Evolutionary conservation across 805 yeast genomes (phyloP).

Genomic region (Yarrowia sp.): DNA sequence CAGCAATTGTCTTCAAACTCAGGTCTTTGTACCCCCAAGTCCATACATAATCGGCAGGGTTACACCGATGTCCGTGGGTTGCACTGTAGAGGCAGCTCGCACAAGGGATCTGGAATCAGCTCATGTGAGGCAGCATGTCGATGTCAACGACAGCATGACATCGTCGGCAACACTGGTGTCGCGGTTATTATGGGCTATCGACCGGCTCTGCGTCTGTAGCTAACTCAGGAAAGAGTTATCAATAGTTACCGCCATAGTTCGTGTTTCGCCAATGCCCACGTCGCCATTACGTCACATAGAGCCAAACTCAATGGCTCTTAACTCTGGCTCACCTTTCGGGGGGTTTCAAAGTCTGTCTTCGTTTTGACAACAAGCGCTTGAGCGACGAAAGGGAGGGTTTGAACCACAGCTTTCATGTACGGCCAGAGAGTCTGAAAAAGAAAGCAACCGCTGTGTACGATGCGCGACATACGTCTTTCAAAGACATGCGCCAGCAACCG

Average conservation of each 20-base stretch:
- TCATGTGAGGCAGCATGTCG: neutral
- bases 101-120: slow-evolving; percentile 3
- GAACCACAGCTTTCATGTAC: too few relatives aligned
- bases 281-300: slow-evolving; percentile 9
- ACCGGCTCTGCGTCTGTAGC: too few relatives aligned
- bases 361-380: slow-evolving; percentile 7
- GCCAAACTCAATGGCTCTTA: slow-evolving; percentile 10
- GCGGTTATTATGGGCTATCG: too few relatives aligned
- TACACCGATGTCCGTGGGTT: slow-evolving; percentile 8
- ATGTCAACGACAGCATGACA: too few relatives aligned
- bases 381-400: too few relatives aligned
- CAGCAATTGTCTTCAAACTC: slow-evolving; percentile 24
- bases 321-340: neutral
- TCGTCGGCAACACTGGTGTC: too few relatives aligned
- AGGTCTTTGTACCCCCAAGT: neutral
- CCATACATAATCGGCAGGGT: slow-evolving; percentile 3
- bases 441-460: neutral
- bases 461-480: too few relatives aligned
- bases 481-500: too few relatives aligned
- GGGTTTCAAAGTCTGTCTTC: neutral
- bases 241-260: too few relatives aligned
- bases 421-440: neutral
- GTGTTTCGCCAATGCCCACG: neutral
- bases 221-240: too few relatives aligned
- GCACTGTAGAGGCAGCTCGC: slow-evolving; percentile 3